phyloP scores from a whole-genome alignment of 2,329 filamentous ascomycete species.

The Penicillium carneum region DNA sequence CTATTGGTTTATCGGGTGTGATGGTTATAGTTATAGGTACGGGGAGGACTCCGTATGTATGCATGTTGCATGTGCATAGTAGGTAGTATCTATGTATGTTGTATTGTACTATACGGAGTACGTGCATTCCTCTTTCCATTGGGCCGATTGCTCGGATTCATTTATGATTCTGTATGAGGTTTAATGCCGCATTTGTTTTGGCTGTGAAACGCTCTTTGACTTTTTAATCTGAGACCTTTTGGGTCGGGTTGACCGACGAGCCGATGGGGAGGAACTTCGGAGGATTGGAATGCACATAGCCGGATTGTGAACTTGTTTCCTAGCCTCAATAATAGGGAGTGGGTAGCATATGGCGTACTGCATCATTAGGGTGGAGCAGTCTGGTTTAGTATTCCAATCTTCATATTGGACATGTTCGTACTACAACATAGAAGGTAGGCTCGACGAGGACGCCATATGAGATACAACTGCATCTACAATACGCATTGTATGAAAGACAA shows the following conservation, averaged over 20 bases:
- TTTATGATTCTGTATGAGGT: background rate
- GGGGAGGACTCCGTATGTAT: too few species aligned
- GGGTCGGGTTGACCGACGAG: slow-evolving; percentile 11
- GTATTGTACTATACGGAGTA: background rate
- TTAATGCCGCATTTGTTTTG: slow-evolving; percentile 19
- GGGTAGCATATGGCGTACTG: background rate
- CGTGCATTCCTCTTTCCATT: slow-evolving; percentile 1
- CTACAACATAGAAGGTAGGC: background rate
- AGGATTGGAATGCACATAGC: background rate
- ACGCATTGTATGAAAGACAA: background rate
- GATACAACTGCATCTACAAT: background rate
- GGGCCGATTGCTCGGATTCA: slow-evolving; percentile 9
- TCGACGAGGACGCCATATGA: background rate
- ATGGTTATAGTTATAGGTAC: too few species aligned
- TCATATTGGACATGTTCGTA: background rate
- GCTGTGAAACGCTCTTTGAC: slow-evolving; percentile 1
- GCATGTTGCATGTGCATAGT: too few species aligned
- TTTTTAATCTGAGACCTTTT: background rate
- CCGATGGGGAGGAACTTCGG: slow-evolving; percentile 14
- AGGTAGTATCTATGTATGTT: background rate
- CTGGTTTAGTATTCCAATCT: background rate
- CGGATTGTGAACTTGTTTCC: background rate
- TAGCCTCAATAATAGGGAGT: background rate
- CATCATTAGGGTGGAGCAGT: background rate
- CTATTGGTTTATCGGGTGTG: background rate